Evolutionary conservation across 768 basidiomycete species (phyloP), one percentile per base, ranked within the genome.

Genomic region (Suillus discolor): DNA sequence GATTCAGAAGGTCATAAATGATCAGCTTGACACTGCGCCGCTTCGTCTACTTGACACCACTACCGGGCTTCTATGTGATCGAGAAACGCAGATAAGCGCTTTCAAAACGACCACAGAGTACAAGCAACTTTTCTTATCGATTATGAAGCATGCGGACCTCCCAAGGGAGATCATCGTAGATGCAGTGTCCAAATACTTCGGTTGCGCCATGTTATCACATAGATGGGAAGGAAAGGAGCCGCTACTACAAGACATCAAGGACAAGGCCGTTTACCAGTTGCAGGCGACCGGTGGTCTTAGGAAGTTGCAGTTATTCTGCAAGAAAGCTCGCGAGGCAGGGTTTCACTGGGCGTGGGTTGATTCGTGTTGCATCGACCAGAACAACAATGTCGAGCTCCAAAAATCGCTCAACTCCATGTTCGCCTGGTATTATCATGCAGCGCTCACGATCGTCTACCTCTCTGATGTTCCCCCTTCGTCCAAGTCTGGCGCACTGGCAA

Each of bases 191-290:
- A 36, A 11, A 36, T 36, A 57, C 34, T 57, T 57, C 2, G 12
- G 34, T n/a, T 57, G 34, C 4, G 54, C 36, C 34, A 57, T 57
- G 54, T 7, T 57, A 34, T 57, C 54, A 3, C 54, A 36, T 28
- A 51, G 51, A 28, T 51, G 51, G 51, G 51, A 51, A 51, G 15
- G 51, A 28, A 51, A 51, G 51, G 51, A 51, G 23, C 51, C 51
- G 25, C 8, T 51, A 25, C 8, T 51, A 25, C 51, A 18, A 7
- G 51, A 57, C 34, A 31, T 57, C 34, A 20, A n/a, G 54, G 34
- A 13, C 54, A 57, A 36, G 54, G 34, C 0, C 12, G 12, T 36
- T 1, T 57, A n/a, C 20, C 18, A 36, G 20, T 36, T 57, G 20
- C 4, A 36, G 12, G 12, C 54, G 3, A 20, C 12, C 4, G 34